A percentile compares a stretch with the other conserved stretches of the same genome.
phyloP scores from a whole-genome alignment of 106 monocot genomes.

The Dactylorhiza incarnata region DNA sequence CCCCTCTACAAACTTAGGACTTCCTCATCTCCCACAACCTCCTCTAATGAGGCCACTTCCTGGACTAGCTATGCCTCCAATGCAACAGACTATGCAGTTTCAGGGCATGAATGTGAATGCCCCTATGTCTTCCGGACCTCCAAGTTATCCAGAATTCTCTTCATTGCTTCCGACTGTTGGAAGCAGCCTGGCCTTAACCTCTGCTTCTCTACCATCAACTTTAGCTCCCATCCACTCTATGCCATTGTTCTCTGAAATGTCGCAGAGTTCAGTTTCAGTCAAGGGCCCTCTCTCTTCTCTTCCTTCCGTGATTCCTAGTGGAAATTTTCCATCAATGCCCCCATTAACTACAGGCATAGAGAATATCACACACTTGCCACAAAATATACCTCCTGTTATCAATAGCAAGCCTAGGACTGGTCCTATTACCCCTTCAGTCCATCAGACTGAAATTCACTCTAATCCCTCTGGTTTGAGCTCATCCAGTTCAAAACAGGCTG shows the following conservation, averaged over 20 bases:
- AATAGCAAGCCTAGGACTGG: background rate
- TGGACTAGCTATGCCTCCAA: conserved; percentile 32
- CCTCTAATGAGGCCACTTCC: conserved; percentile 37
- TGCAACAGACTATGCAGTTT: conserved; percentile 46
- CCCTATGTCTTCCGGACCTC: conserved; percentile 19
- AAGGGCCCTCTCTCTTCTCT: conserved; percentile 6
- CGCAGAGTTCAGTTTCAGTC: background rate
- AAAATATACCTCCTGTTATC: conserved; percentile 9
- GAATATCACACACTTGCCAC: background rate
- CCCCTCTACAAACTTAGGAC: conserved; percentile 12
- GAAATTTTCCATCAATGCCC: background rate
- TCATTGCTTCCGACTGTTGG: conserved; percentile 25
- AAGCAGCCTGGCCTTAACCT: conserved; percentile 8
- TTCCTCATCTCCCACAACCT: conserved; percentile 49
- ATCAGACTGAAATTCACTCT: conserved; percentile 5
- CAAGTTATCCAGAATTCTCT: conserved; percentile 26
- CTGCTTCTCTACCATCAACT: conserved; percentile 5
- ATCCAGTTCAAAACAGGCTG: conserved; percentile 2
- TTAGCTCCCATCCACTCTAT: background rate
- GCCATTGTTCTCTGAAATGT: conserved; percentile 1
- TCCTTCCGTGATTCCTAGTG: background rate
- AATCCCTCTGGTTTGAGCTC: background rate
- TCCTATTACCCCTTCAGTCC: background rate
- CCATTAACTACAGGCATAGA: background rate
- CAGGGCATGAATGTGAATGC: conserved; percentile 23